Evolutionary conservation across 2,329 filamentous ascomycete species (phyloP), one percentile per base, ranked within the genome.

Genomic region (Pseudocercospora fuligena): DNA sequence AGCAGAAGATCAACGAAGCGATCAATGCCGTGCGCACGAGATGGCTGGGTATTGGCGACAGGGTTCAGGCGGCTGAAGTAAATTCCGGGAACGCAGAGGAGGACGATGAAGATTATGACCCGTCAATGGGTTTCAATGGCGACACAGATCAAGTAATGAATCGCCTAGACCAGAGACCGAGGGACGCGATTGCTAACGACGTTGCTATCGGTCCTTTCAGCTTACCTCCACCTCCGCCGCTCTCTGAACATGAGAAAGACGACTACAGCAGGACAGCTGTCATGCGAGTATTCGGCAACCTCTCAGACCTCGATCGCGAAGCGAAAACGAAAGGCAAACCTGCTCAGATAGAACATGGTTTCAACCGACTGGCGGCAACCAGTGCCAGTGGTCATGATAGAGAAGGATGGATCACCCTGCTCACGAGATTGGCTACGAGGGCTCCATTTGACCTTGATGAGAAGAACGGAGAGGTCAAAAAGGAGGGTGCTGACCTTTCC

Each of bases 71-170:
- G 31, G 70, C 71, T 67, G 66, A 78, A 72, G 71, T 78, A 67
- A 63, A 73, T 70, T 70, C 78, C 70, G 73, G 76, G 58, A 69
- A 72, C 23, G 70, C 72, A 16, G 68, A 67, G 36, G 89, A 91
- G 6, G 93, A 97, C 49, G 94, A 97, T 21, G 93, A 97, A 70
- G 92, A 97, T 73, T 97, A 97, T 75, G 94, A 97, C 74, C 94
- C 94, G 0, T 92, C 96, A 75, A 93, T 93, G 72, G 88, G 90
- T 66, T 86, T 90, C 8, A 88, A 89, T 40, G 92, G 96, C 77
- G 89, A 92, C 70, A 88, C 88, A 0, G 91, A 93, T 74, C 91
- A 94, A 75, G 89, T 92, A 33, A 80, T 90, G 58, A 92, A 94
- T 78, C 92, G 92, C 76, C 84, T 93, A 14, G 92, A 94, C 75